Conservation (phyloP, 208 protist genomes). For the Crithidia mellificae region DNA sequence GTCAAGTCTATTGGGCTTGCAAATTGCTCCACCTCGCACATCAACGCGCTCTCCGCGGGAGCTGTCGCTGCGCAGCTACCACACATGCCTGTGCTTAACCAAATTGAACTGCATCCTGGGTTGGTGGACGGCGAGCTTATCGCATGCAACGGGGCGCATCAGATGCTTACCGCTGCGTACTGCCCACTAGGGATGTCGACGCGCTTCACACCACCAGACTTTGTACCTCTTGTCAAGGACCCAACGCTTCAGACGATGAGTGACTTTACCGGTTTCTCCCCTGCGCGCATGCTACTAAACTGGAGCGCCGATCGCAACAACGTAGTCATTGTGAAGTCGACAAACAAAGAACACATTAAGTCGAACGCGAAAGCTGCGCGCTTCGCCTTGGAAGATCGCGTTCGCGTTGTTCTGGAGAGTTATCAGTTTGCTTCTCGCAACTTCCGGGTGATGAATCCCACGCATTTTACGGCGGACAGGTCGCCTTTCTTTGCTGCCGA, state of each 20-base stretch:
- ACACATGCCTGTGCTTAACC: conserved; percentile 80
- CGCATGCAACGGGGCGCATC: conserved; percentile 47
- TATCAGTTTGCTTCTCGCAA: conserved; percentile 48
- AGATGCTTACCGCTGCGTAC: conserved; percentile 85
- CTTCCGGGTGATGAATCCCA: conserved; percentile 78
- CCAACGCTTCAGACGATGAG: conserved; percentile 46
- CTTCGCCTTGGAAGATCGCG: conserved; percentile 61
- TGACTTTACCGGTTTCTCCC: conserved; percentile 66
- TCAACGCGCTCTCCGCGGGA: conserved; percentile 51
- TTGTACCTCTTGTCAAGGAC: conserved; percentile 49
- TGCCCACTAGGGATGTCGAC: conserved; percentile 85
- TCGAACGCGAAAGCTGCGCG: conserved; percentile 83
- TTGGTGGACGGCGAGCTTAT: conserved; percentile 53
- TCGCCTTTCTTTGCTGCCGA: conserved; percentile 62
- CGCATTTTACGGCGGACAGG: conserved; percentile 48
- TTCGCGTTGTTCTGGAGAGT: conserved; percentile 57
- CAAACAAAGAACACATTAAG: conserved; percentile 75
- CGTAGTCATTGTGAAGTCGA: conserved; percentile 82
- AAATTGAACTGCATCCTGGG: conserved; percentile 90
- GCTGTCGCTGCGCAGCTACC: conserved; percentile 12
- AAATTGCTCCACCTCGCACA: conserved; percentile 76
- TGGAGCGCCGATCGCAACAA: conserved; percentile 79
- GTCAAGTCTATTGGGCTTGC: conserved; percentile 89
- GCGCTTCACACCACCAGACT: conserved; percentile 62
- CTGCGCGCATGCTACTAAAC: conserved; percentile 76